phyloP scores from a whole-genome alignment of 2,329 filamentous ascomycete species.

The Colletotrichum simmondsii region DNA sequence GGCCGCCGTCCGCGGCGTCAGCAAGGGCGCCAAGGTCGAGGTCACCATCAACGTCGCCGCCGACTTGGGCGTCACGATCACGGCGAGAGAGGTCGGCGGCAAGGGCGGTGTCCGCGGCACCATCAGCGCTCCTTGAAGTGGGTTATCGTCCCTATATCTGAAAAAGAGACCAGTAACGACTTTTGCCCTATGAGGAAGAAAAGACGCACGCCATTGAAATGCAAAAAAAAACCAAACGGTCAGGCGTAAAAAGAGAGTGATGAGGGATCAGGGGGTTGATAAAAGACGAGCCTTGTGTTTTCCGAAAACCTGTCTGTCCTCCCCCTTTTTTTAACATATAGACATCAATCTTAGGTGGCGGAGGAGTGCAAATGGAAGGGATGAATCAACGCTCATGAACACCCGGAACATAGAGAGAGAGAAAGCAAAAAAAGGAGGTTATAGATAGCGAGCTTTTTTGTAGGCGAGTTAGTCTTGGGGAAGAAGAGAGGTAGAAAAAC shows the following conservation, averaged over 20 bases:
- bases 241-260: constrained; percentile 15
- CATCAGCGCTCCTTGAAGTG: constrained; percentile 44
- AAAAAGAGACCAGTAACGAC: not conserved
- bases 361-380: not conserved
- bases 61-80: constrained; percentile 83
- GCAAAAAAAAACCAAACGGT: not conserved
- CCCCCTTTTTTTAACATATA: constrained; percentile 7
- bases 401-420: constrained; percentile 22
- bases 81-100: constrained; percentile 85
- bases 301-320: not conserved
- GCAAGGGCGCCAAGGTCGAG: constrained; percentile 92
- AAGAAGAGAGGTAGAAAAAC: not conserved
- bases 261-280: not conserved
- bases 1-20: constrained; percentile 83
- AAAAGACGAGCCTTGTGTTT: not conserved
- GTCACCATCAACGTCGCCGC: constrained; percentile 88
- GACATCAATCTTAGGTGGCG: constrained; percentile 9
- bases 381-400: constrained; percentile 7
- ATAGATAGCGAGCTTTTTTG: constrained; percentile 14
- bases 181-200: not conserved
- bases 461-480: not conserved
- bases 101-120: constrained; percentile 84
- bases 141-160: not conserved
- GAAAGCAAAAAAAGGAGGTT: constrained; percentile 15
- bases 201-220: not conserved